Percentiles rank a stretch among this genome's conserved stretches.
Evolutionary conservation across 2,329 filamentous ascomycete species (phyloP).

Genomic region (Colletotrichum truncatum): DNA sequence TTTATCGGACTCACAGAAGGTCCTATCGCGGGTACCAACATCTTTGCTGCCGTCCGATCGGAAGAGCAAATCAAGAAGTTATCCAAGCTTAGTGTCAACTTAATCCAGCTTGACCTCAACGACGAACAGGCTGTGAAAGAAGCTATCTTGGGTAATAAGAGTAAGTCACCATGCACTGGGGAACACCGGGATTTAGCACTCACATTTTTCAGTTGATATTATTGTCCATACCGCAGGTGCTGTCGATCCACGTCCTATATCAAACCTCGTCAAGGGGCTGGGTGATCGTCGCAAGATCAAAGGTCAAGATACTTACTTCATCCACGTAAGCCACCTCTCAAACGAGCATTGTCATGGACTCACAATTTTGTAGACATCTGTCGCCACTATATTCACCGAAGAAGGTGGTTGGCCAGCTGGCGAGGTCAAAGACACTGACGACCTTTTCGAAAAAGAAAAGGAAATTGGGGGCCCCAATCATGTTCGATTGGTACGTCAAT

Average conservation of each 20-base stretch:
- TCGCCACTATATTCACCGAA: slow-evolving; percentile 36
- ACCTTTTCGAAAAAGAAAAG: slow-evolving; percentile 40
- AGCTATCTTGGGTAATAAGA: slow-evolving; percentile 35
- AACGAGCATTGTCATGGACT: not conserved
- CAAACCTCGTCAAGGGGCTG: slow-evolving; percentile 43
- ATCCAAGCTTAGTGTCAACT: slow-evolving; percentile 40
- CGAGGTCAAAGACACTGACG: slow-evolving; percentile 40
- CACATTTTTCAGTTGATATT: slow-evolving; percentile 41
- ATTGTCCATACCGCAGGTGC: slow-evolving; percentile 46
- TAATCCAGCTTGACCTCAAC: slow-evolving; percentile 41
- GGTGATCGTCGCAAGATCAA: slow-evolving; percentile 37
- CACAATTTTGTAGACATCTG: slow-evolving; percentile 36
- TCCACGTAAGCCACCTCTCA: slow-evolving; percentile 20
- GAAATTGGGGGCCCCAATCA: slow-evolving; percentile 36
- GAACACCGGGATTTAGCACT: not conserved
- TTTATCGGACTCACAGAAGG: slow-evolving; percentile 35
- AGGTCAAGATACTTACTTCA: slow-evolving; percentile 39
- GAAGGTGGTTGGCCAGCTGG: slow-evolving; percentile 43
- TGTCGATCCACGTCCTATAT: slow-evolving; percentile 35
- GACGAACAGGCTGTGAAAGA: slow-evolving; percentile 37
- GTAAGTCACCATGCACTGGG: slow-evolving; percentile 26
- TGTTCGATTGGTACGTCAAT: slow-evolving; percentile 37
- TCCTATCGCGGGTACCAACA: slow-evolving; percentile 33
- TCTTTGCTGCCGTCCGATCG: slow-evolving; percentile 44
- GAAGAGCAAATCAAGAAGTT: slow-evolving; percentile 43